These are phyloP conservation scores for Schwanniomyces polymorphus DNA, from an alignment of 805 yeast genomes.

Conservation along the genomic window DNA sequence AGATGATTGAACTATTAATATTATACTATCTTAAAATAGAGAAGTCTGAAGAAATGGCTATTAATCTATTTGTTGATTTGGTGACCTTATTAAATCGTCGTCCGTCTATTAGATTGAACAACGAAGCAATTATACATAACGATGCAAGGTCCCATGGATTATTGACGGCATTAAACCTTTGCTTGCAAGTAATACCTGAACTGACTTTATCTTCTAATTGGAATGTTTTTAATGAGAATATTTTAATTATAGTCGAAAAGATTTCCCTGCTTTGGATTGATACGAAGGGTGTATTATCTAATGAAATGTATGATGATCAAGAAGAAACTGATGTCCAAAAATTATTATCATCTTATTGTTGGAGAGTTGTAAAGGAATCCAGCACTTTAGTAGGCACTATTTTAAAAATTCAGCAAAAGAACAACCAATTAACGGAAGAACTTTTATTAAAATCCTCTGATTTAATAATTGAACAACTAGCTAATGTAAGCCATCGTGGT, in stretches of 20 bases:
- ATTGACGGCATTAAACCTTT: constrained; percentile 55
- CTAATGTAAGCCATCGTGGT: constrained; percentile 82
- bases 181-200: constrained; percentile 25
- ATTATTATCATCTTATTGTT: constrained; percentile 62
- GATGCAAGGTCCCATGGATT: constrained; percentile 66
- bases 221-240: constrained; percentile 1
- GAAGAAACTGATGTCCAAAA: constrained; percentile 41
- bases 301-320: constrained; percentile 49
- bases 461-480: constrained; percentile 62
- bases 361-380: constrained; percentile 83
- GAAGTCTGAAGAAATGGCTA: constrained; percentile 13
- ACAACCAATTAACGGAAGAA: constrained; percentile 3
- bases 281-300: constrained; percentile 51
- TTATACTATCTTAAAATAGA: constrained; percentile 23
- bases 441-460: constrained; percentile 46
- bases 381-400: constrained; percentile 53
- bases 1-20: constrained; percentile 54
- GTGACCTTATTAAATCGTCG: constrained; percentile 31
- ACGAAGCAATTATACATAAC: constrained; percentile 1
- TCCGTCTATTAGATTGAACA: constrained; percentile 12
- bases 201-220: constrained; percentile 1
- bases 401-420: constrained; percentile 8
- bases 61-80: constrained; percentile 27
- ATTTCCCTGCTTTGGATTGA: constrained; percentile 42
- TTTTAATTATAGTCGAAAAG: constrained; percentile 15